These are phyloP conservation scores for Vickermania spadyakhi DNA, from an alignment of 208 protist species.

Conservation along the genomic window DNA sequence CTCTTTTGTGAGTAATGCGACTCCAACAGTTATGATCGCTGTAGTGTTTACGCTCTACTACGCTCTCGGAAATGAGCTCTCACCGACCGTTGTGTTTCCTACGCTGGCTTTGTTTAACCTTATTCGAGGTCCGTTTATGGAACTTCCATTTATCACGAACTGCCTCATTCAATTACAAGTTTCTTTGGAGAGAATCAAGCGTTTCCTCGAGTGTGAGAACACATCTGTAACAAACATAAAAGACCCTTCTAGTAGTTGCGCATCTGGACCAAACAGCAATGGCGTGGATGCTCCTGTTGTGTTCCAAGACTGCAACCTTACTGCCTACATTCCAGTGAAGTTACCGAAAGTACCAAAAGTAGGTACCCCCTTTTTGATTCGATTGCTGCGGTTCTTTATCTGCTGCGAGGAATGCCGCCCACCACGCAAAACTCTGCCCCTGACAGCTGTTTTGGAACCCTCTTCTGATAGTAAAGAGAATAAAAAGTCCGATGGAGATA, in stretches of 20 bases:
- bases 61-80: constrained; percentile 42
- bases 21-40: constrained; percentile 51
- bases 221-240: not conserved
- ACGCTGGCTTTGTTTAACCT: constrained; percentile 84
- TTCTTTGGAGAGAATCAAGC: constrained; percentile 44
- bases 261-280: constrained; percentile 7
- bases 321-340: not conserved
- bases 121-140: constrained; percentile 83
- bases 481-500: constrained; percentile 3
- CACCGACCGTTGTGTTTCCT: constrained; percentile 78
- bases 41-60: constrained; percentile 47
- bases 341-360: not conserved
- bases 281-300: not conserved
- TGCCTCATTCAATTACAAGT: constrained; percentile 57
- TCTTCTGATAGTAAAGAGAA: not conserved
- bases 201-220: constrained; percentile 59
- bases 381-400: not conserved
- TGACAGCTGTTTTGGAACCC: not conserved
- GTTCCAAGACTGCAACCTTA: not conserved
- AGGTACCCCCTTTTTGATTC: not conserved
- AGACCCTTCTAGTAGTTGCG: too few relatives aligned
- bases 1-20: constrained; percentile 48
- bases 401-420: not conserved
- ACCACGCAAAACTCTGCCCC: not conserved
- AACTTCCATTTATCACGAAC: constrained; percentile 72